These are phyloP conservation scores for Flueggea neowawraea DNA, from an alignment of 441 rosid species.

Conservation along the genomic window DNA sequence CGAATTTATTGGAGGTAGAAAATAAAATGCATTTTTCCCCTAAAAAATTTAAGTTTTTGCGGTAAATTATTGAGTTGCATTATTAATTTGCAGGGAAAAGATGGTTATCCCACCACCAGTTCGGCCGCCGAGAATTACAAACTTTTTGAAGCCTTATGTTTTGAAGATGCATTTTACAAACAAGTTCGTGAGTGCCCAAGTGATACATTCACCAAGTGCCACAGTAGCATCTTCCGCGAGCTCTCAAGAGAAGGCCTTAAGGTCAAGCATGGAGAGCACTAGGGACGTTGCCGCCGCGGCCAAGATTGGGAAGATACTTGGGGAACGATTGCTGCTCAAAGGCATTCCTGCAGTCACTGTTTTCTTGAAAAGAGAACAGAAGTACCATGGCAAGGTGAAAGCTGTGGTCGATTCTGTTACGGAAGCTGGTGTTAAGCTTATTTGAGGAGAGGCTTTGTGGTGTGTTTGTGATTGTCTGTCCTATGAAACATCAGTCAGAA, in stretches of 20 bases:
- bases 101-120: constrained; percentile 91
- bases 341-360: constrained; percentile 65
- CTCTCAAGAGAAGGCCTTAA: constrained; percentile 75
- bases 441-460: constrained; percentile 15
- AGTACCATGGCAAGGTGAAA: constrained; percentile 77
- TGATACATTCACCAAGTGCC: constrained; percentile 75
- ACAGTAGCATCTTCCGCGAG: constrained; percentile 79
- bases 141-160: constrained; percentile 69
- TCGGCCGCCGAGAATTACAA: constrained; percentile 51
- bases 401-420: constrained; percentile 75
- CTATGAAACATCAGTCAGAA: too few relatives aligned
- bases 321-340: constrained; percentile 58
- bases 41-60: too few relatives aligned
- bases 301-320: constrained; percentile 72
- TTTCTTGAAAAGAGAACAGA: constrained; percentile 65
- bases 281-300: constrained; percentile 85
- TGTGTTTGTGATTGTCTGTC: too few relatives aligned
- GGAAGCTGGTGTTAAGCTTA: constrained; percentile 61
- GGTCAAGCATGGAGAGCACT: constrained; percentile 55
- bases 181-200: constrained; percentile 76
- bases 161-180: constrained; percentile 83
- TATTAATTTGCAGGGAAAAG: constrained; percentile 15
- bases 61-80: too few relatives aligned
- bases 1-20: too few relatives aligned
- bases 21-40: too few relatives aligned